Conservation (phyloP, 1,139 yeast genomes). For the Casaregolazyma lundiana region DNA sequence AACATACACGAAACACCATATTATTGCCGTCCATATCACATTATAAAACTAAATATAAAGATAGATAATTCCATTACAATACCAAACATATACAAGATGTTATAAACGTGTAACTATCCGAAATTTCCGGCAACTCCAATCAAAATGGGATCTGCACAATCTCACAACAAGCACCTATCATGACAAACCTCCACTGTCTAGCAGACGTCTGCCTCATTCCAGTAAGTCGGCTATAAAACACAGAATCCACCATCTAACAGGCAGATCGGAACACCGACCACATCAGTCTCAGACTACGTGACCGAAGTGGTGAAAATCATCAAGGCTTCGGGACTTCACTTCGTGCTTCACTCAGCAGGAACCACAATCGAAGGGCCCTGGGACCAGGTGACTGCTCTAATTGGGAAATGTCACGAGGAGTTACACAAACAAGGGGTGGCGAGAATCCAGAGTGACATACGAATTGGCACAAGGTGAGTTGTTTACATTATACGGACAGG, state of each 20-base stretch:
- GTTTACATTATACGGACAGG: background rate
- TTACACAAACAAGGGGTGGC: conserved; percentile 66
- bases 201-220: conserved; percentile 85
- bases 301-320: conserved; percentile 63
- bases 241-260: conserved; percentile 6
- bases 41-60: no score
- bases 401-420: conserved; percentile 72
- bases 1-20: no score
- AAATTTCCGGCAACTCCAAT: no score
- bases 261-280: conserved; percentile 68
- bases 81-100: no score
- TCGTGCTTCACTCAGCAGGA: conserved; percentile 82
- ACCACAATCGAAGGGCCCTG: conserved; percentile 92
- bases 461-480: conserved; percentile 67
- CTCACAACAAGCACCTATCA: conserved; percentile 17
- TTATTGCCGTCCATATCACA: no score
- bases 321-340: conserved; percentile 54
- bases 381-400: conserved; percentile 74
- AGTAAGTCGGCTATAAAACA: conserved; percentile 33
- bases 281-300: conserved; percentile 78
- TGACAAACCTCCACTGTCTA: conserved; percentile 58
- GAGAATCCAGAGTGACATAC: conserved; percentile 76
- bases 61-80: no score
- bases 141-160: no score
- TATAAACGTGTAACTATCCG: no score